Percentiles rank a stretch among this genome's conserved stretches.
Evolutionary conservation across 345 rosid genomes (phyloP).

Genomic region (Eucalyptus virginea): DNA sequence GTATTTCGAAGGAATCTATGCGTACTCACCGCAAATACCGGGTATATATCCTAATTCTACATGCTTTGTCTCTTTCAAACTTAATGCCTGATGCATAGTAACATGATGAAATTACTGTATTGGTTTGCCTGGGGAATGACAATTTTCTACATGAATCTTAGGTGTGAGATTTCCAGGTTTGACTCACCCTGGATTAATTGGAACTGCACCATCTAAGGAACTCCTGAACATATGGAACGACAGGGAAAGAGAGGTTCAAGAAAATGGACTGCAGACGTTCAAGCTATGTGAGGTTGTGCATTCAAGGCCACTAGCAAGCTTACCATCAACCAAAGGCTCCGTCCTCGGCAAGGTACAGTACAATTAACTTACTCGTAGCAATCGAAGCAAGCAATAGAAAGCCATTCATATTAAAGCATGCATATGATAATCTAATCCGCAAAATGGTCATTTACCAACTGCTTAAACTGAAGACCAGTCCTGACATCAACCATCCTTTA

Average conservation of each 20-base stretch:
- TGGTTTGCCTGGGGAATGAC: background rate
- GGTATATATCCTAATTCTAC: conserved; percentile 18
- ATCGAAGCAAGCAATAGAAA: background rate
- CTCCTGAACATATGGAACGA: conserved; percentile 74
- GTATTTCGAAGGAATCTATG: conserved; percentile 87
- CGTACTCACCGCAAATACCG: conserved; percentile 82
- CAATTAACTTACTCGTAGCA: background rate
- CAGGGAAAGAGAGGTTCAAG: conserved; percentile 67
- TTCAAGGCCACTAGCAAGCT: conserved; percentile 64
- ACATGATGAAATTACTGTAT: background rate
- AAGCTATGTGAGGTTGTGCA: conserved; percentile 77
- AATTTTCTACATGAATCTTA: background rate
- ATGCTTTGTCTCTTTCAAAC: background rate
- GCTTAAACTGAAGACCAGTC: background rate
- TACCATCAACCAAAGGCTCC: conserved; percentile 69
- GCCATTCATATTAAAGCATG: background rate
- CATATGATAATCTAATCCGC: background rate
- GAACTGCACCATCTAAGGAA: conserved; percentile 81
- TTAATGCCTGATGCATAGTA: background rate
- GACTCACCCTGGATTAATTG: conserved; percentile 82
- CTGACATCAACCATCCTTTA: background rate
- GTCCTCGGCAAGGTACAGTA: conserved; percentile 47
- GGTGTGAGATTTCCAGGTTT: conserved; percentile 88
- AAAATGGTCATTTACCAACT: background rate
- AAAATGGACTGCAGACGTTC: conserved; percentile 31